Conservation (phyloP, 768 basidiomycete species). For the Leccinum sublutescens region DNA sequence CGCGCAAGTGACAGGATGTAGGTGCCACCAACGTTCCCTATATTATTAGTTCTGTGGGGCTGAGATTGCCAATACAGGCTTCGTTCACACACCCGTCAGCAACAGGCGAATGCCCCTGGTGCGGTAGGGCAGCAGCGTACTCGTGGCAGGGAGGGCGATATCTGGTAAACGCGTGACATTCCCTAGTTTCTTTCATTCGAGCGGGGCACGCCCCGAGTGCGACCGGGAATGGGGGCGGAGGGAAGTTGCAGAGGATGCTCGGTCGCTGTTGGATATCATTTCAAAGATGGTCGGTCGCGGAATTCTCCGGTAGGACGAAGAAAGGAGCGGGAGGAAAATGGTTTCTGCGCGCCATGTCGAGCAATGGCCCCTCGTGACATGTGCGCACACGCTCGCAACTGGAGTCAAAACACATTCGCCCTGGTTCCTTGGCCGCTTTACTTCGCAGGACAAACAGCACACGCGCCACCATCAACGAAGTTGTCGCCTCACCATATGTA, state of each 20-base stretch:
- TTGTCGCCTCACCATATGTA: constrained; percentile 42
- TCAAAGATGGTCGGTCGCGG: constrained; percentile 35
- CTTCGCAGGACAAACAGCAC: constrained; percentile 21
- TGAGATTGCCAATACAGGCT: constrained; percentile 49
- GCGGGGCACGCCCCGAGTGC: constrained; percentile 43
- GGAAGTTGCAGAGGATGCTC: constrained; percentile 34
- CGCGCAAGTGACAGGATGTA: constrained; percentile 82
- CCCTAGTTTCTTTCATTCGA: constrained; percentile 32
- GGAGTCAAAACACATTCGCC: constrained; percentile 16
- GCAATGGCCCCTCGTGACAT: constrained; percentile 3
- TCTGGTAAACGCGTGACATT: constrained; percentile 40
- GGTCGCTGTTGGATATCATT: constrained; percentile 36
- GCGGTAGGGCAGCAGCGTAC: constrained; percentile 46
- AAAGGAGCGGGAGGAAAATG: constrained; percentile 20
- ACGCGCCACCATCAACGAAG: constrained; percentile 28
- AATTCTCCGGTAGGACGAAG: constrained; percentile 18
- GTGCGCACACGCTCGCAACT: constrained; percentile 15
- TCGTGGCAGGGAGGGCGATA: constrained; percentile 44
- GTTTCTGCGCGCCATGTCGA: constrained; percentile 27
- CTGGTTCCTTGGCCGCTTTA: constrained; percentile 17
- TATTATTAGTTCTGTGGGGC: constrained; percentile 10
- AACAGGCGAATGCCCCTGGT: constrained; percentile 55
- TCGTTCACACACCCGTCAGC: constrained; percentile 83
- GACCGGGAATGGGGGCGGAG: constrained; percentile 43
- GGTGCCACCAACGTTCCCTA: constrained; percentile 35